Evolutionary conservation across 2,329 filamentous ascomycete genomes (phyloP).

Genomic region (Teratosphaeria nubilosa): DNA sequence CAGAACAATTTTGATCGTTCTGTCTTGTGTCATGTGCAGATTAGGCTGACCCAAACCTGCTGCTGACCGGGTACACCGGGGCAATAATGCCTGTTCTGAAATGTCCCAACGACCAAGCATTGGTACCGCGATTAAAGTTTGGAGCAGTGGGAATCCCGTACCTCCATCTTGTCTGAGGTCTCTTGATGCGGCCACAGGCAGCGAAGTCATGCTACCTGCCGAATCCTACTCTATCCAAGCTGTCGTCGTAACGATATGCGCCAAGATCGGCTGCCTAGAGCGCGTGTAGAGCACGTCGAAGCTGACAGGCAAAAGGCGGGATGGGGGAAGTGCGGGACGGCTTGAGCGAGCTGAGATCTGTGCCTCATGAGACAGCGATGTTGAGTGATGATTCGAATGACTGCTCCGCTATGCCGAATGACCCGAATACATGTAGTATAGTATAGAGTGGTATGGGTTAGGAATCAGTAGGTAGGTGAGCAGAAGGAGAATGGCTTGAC

Average conservation of each 20-base stretch:
- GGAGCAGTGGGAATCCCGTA: not conserved
- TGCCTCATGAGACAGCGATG: not conserved
- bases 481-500: not conserved
- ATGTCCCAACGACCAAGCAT: not conserved
- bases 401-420: not conserved
- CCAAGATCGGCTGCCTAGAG: not conserved
- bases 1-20: not conserved
- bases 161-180: not conserved
- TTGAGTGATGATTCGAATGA: not conserved
- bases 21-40: not conserved
- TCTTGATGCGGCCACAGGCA: not conserved
- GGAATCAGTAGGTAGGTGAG: not conserved
- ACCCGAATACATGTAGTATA: not conserved
- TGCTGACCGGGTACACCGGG: not conserved
- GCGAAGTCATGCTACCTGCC: not conserved
- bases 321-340: not conserved
- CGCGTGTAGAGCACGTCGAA: not conserved
- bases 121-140: not conserved
- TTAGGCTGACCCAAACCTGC: not conserved
- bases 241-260: not conserved
- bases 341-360: not conserved
- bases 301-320: not conserved
- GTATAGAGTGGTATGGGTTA: too few relatives aligned
- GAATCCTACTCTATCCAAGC: not conserved
- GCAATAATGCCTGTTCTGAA: not conserved